phyloP scores from a whole-genome alignment of 192 early-diverging fungal genomes.

The Backusella australiensis region DNA sequence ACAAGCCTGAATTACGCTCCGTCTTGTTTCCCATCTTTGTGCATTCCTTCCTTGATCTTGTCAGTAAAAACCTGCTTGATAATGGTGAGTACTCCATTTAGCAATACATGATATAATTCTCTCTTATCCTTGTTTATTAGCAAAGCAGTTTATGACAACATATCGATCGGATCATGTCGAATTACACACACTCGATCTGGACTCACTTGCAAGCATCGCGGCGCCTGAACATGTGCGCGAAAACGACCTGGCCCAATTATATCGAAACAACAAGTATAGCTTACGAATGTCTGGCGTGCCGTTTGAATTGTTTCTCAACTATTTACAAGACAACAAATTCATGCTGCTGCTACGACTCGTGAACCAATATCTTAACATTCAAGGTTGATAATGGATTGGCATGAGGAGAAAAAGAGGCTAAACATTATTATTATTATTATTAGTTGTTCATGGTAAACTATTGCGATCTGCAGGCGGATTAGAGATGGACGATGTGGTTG shows the following conservation, averaged over 20 bases:
- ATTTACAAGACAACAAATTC: conserved; percentile 90
- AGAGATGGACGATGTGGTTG: conserved; percentile 63
- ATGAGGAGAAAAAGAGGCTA: no score
- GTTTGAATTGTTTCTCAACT: conserved; percentile 86
- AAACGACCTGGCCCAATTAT: conserved; percentile 79
- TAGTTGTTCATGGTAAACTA: conserved; percentile 36
- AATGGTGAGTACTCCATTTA: conserved; percentile 39
- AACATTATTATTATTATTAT: no score
- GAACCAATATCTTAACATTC: conserved; percentile 89
- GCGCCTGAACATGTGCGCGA: conserved; percentile 73
- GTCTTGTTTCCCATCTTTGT: conserved; percentile 92
- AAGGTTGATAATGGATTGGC: conserved; percentile 13
- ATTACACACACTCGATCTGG: conserved; percentile 71
- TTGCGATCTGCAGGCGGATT: conserved; percentile 37
- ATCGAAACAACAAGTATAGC: conserved; percentile 80
- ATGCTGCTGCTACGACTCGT: conserved; percentile 85
- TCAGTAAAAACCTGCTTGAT: conserved; percentile 49
- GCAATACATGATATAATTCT: not conserved
- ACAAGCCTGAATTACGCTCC: conserved; percentile 84
- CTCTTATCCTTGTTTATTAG: conserved; percentile 34
- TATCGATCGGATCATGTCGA: conserved; percentile 78
- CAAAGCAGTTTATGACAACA: conserved; percentile 69
- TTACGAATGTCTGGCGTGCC: conserved; percentile 84
- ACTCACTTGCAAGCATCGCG: conserved; percentile 64
- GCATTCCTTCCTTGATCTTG: conserved; percentile 87